Evolutionary conservation across 345 rosid species (phyloP), one percentile per base, ranked within the genome.

Genomic region (Pistacia atlantica): DNA sequence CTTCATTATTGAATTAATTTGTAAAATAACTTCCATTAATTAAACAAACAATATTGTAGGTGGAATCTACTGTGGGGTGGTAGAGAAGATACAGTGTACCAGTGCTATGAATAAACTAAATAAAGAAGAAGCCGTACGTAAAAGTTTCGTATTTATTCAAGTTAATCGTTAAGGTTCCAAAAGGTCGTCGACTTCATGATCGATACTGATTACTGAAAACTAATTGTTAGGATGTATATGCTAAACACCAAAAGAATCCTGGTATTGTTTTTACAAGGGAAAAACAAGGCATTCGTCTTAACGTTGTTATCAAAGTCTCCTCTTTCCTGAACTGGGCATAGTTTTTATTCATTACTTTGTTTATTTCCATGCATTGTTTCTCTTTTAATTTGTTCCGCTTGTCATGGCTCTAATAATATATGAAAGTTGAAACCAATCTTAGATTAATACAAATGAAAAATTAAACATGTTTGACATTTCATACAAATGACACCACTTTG

Each of bases 131-230:
- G 42, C 3, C 5, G 42, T 37, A 51, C 11, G 13, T 31, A 25
- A 46, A 20, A 35, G 20, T 54, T 11, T 76, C 69, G 25, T 51
- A 1, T 22, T 22, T n/a, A 6, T 69, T 85, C 86, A 77, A 80
- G 54, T 45, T 71, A 71, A 70, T 80, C 77, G 1, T 58, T 79
- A 55, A 51, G 56, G 46, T 67, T 72, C 52, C 69, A 69, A 57
- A 67, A 72, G 60, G 79, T 25, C 84, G 70, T 68, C 2, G 57
- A 42, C 46, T 42, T 42, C 46, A 7, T 42, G 46, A 5, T 42
- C 46, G 46, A 42, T 42, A 42, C 46, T 8, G 46, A 6, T 5
- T 42, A 42, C 46, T 42, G 46, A 6, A 42, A 42, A 42, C 46
- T 1, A 5, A 5, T 63, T 58, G 60, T 37, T 51, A 14, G 54